These are phyloP conservation scores for Bassia scoparia DNA, from an alignment of 148 eudicot genomes.

Conservation along the genomic window DNA sequence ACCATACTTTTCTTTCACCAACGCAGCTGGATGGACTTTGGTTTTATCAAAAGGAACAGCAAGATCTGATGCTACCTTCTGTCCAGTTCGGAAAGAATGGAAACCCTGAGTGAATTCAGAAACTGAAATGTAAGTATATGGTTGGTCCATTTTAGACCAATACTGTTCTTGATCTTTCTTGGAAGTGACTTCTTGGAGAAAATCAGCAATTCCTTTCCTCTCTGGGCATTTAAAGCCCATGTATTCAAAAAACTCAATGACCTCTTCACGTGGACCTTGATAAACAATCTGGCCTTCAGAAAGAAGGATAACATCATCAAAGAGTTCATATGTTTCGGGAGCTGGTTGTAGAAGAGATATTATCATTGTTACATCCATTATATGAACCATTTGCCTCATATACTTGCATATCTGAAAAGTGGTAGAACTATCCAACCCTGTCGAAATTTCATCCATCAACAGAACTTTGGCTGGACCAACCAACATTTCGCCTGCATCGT, in stretches of 20 bases:
- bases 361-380: constrained; percentile 63
- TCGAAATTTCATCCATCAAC: constrained; percentile 78
- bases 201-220: constrained; percentile 81
- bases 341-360: constrained; percentile 77
- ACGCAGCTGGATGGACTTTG: constrained; percentile 55
- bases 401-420: constrained; percentile 66
- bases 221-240: constrained; percentile 73
- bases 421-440: constrained; percentile 79
- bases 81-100: constrained; percentile 46
- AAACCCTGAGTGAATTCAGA: constrained; percentile 51
- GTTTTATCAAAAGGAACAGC: constrained; percentile 53
- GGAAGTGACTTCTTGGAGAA: constrained; percentile 84
- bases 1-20: constrained; percentile 55
- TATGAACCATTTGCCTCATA: constrained; percentile 69
- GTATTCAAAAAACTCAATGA: constrained; percentile 55
- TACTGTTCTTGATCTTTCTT: constrained; percentile 75
- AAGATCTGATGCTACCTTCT: constrained; percentile 41
- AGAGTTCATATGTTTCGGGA: constrained; percentile 67
- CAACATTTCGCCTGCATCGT: constrained; percentile 69
- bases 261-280: constrained; percentile 65
- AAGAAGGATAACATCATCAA: constrained; percentile 67
- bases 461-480: constrained; percentile 71
- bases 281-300: constrained; percentile 76
- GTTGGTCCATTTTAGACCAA: constrained; percentile 44
- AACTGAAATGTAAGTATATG: constrained; percentile 47